These are phyloP conservation scores for Daldinia vernicosa DNA, from an alignment of 495 filamentous ascomycete species.

Conservation along the genomic window DNA sequence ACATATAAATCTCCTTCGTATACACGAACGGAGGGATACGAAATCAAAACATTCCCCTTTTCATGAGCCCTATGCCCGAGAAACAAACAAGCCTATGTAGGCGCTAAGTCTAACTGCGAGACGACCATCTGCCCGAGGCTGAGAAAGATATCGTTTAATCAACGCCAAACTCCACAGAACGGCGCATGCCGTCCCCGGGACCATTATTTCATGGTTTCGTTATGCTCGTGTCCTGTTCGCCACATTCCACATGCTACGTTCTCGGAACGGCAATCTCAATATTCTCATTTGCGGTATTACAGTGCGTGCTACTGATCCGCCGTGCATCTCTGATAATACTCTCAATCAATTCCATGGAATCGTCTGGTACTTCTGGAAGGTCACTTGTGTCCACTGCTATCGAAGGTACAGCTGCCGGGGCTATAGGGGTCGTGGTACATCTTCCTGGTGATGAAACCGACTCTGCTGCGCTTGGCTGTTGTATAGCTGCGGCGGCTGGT, in stretches of 20 bases:
- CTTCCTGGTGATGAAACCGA: background rate
- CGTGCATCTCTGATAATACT: constrained; percentile 55
- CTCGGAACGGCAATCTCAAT: background rate
- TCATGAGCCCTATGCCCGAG: constrained; percentile 12
- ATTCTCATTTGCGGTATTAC: background rate
- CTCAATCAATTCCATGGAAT: constrained; percentile 59
- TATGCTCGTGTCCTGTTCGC: constrained; percentile 12
- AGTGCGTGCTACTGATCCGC: constrained; percentile 37
- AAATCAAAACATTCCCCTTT: constrained; percentile 7
- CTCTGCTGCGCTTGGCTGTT: constrained; percentile 7
- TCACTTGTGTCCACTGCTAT: constrained; percentile 28
- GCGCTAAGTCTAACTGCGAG: constrained; percentile 26
- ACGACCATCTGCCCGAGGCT: background rate
- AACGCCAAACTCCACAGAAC: constrained; percentile 37
- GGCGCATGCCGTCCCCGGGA: background rate
- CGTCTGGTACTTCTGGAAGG: constrained; percentile 53
- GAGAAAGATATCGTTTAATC: constrained; percentile 7
- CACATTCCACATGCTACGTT: background rate
- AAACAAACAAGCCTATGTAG: constrained; percentile 32
- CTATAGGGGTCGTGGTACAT: constrained; percentile 10
- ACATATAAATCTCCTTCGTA: constrained; percentile 17
- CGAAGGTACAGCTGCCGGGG: constrained; percentile 9
- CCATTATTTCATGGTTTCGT: constrained; percentile 23
- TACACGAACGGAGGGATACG: constrained; percentile 2
- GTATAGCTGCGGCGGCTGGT: constrained; percentile 11